Evolutionary conservation across 2,329 filamentous ascomycete genomes (phyloP), one percentile per base, ranked within the genome.

Genomic region (Fonsecaea nubica): DNA sequence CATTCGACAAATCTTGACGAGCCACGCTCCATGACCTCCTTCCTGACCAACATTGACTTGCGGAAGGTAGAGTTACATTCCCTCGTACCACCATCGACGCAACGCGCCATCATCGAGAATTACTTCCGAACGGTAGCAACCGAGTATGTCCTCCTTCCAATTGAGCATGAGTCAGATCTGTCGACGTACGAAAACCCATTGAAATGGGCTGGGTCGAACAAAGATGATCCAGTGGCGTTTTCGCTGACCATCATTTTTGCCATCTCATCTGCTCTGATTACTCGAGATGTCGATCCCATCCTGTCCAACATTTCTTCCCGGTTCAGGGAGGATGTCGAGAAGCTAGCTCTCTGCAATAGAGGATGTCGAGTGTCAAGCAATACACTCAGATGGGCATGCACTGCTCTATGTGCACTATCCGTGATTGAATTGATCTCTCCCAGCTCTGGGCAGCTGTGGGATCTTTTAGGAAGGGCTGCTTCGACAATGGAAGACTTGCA

Each of bases 191-290:
- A 66, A 36, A 66, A 66, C 25, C 64, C 64, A 40, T 38, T 66
- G 40, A 63, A 48, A 38, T 66, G 64, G 64, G 54, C 4, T 7
- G 58, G 54, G 30, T 18, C 60, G 45, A 63, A 66, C 32, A 66
- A 60, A 36, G 36, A 59, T 10, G 15, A 60, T 13, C 59, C 60
- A 10, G 45, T 8, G 13, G 45, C 60, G 6, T n/a, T 25, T 50
- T 54, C 59, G 2, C 15, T 66, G 38, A 66, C 18, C 33, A 55
- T 66, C 33, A 45, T 66, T n/a, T 66, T 66, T 63, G 64, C 64
- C 25, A 55, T 66, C 12, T 59, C 64, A n/a, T 45, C 64, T 13
- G 30, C 60, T 3, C 60, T 66, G 4, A 56, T 66, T 32, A 56
- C 64, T 45, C 54, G 64, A 38, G 64, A 66, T 60, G 54, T 66